Evolutionary conservation across 2,329 filamentous ascomycete genomes (phyloP), one percentile per base, ranked within the genome.

Genomic region (Monosporascus sp.): DNA sequence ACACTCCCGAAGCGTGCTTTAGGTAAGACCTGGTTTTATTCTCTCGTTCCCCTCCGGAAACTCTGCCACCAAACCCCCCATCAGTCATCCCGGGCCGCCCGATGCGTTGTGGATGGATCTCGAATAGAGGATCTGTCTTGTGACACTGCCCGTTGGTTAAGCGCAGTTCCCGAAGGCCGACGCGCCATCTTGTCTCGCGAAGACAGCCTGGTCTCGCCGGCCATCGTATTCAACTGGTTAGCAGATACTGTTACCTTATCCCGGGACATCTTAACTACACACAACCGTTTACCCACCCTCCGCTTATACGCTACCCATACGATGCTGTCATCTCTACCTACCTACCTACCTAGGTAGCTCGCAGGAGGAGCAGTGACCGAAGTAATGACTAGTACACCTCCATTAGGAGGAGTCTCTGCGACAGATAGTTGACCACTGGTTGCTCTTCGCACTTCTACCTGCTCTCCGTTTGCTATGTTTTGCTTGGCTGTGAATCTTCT

Each of bases 1-100:
- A 46, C 24, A 31, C 24, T 25, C 42, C 24, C 24, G 22, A 58
- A 56, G 51, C 62, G 56, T 61, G 57, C 62, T 65, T 65, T 67
- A 69, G 66, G 66, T 69, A 67, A 68, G 66, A 67, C 64, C 59
- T 60, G 60, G 53, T 60, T 63, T 60, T 62, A 54, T 50, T 60
- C 57, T 55, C 48, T 60, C 53, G 46, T 48, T 50, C 48, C 48
- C 51, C 52, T 57, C 57, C 60, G 60, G 60, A n/a, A 6, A 11
- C 24, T 31, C 42, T 17, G 42, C 22, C 42, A 17, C 25, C 42
- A 17, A 17, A 60, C 61, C 61, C 56, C 59, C 61, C 63, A 62
- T 64, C 62, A 6, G 22, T 62, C 57, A 34, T 34, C 60, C 63
- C 64, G 57, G 60, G 60, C 55, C 56, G 57, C 55, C 59, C 64